These are phyloP conservation scores for Aschersonia sp. DNA, from an alignment of 2,329 filamentous ascomycete species.

Conservation along the genomic window DNA sequence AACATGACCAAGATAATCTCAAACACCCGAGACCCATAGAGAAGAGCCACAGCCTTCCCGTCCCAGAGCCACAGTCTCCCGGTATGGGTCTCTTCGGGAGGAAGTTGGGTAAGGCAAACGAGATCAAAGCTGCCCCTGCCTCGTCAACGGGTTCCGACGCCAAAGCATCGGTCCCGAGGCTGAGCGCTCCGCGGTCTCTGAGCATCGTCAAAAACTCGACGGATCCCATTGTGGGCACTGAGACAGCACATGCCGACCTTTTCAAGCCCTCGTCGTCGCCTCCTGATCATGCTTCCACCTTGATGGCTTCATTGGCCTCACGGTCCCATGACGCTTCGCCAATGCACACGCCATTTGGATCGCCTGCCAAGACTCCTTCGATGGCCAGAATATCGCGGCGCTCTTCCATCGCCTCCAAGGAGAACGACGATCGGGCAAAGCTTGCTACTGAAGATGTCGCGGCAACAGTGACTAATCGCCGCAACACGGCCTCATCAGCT, in stretches of 20 bases:
- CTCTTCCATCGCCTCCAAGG: slow-evolving; percentile 35
- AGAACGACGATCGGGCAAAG: slow-evolving; percentile 24
- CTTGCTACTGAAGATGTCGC: slow-evolving; percentile 14
- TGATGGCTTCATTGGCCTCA: slow-evolving; percentile 55
- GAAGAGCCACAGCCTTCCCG: slow-evolving; percentile 38
- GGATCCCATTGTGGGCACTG: slow-evolving; percentile 51
- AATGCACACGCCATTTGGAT: slow-evolving; percentile 24
- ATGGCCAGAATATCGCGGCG: slow-evolving; percentile 25
- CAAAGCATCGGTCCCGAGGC: slow-evolving; percentile 21
- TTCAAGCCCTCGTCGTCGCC: slow-evolving; percentile 41
- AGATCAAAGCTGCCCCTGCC: slow-evolving; percentile 17
- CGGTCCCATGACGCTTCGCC: slow-evolving; percentile 43
- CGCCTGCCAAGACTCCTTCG: slow-evolving; percentile 19
- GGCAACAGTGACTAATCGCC: slow-evolving; percentile 13
- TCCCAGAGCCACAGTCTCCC: slow-evolving; percentile 18
- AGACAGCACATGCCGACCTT: slow-evolving; percentile 51
- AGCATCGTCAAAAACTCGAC: slow-evolving; percentile 31
- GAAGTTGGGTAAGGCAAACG: slow-evolving; percentile 25
- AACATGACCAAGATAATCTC: slow-evolving; percentile 23
- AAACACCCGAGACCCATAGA: slow-evolving; percentile 32
- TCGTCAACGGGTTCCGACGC: slow-evolving; percentile 35
- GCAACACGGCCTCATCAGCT: slow-evolving; percentile 23
- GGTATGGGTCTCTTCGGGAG: slow-evolving; percentile 33
- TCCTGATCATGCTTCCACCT: slow-evolving; percentile 44
- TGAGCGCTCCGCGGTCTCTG: slow-evolving; percentile 17